Conservation (phyloP, 2,329 filamentous ascomycete species). For the Lasiodiplodia sp. region DNA sequence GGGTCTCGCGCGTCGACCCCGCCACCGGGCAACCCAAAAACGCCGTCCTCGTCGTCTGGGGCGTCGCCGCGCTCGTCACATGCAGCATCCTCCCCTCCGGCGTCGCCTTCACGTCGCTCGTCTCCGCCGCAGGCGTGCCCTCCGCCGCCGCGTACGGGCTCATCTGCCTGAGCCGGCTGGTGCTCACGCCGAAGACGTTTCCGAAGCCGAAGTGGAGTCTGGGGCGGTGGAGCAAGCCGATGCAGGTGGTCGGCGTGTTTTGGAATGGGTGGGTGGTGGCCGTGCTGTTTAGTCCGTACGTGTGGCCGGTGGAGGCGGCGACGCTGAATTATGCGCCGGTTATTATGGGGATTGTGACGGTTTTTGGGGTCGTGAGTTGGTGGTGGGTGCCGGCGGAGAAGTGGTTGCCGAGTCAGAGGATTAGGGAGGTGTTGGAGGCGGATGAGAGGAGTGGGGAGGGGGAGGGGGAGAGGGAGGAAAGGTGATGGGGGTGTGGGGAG, state of each 20-base stretch:
- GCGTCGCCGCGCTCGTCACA: slow-evolving; percentile 60
- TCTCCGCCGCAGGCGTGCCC: slow-evolving; percentile 49
- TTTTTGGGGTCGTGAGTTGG: slow-evolving; percentile 47
- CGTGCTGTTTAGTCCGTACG: slow-evolving; percentile 48
- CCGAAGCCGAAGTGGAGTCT: slow-evolving; percentile 47
- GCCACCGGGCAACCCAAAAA: slow-evolving; percentile 61
- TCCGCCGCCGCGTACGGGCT: slow-evolving; percentile 48
- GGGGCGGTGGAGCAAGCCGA: slow-evolving; percentile 44
- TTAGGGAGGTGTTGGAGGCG: slow-evolving; percentile 28
- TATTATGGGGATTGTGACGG: slow-evolving; percentile 49
- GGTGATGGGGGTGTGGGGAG: too few relatives aligned
- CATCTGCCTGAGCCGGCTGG: slow-evolving; percentile 45
- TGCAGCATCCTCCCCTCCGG: slow-evolving; percentile 66
- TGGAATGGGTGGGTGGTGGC: slow-evolving; percentile 50
- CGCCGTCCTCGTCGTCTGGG: slow-evolving; percentile 66
- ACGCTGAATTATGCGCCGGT: slow-evolving; percentile 49
- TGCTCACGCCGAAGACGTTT: slow-evolving; percentile 48
- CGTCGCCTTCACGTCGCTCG: slow-evolving; percentile 49
- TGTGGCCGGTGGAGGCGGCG: slow-evolving; percentile 44
- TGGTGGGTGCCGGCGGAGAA: slow-evolving; percentile 46
- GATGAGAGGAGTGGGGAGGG: background rate
- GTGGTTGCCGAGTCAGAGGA: slow-evolving; percentile 41
- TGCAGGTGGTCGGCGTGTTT: slow-evolving; percentile 46
- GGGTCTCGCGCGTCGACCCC: slow-evolving; percentile 61
- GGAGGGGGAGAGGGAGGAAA: background rate